Evolutionary conservation across 768 basidiomycete genomes (phyloP), one percentile per base, ranked within the genome.

Genomic region (Pisolithus albus): DNA sequence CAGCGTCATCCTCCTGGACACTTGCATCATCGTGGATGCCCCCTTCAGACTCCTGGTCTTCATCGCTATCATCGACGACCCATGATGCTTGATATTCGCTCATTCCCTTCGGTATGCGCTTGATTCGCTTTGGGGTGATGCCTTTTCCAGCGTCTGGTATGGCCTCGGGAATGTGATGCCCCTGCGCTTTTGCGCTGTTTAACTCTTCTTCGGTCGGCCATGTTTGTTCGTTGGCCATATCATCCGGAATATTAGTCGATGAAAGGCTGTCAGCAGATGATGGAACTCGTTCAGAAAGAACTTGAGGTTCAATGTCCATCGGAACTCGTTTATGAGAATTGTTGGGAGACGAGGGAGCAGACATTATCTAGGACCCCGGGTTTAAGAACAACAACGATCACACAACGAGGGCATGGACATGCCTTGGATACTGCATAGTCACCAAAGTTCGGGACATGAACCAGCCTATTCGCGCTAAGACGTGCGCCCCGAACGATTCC

Each of bases 121-220:
- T 85, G n/a, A 93, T 81, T 26, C 72, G 64, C 67, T 82, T 89
- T 1, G 90, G 90, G 7, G 89, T 92, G 0, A 88, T 90, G 0
- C 86, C 88, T 2, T 70, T 66, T 24, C 63, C 64, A 1, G 88
- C 88, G 55, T 86, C 85, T 2, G 88, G 83, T 15, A 88, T 63
- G 4, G 52, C 46, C 13, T 56, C 56, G 2, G 51, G 46, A 42
- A 50, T 48, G 13, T 48, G 51, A 15, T 64, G 59, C 39, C 60
- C 64, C 18, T 37, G 56, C 0, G 57, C 55, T 7, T 44, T 56
- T 0, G 61, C 70, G 6, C 69, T 77, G 19, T 72, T 73, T 84
- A 97, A 90, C 65, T 97, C 95, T 62, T 97, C 95, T 65, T 97
- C 92, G 0, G 92, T 95, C 1, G 95, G 95, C 94, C 95, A 97